Percentiles rank a stretch among this genome's conserved stretches.
These are phyloP conservation scores for Phaeosphaeriaceae sp. DNA, from an alignment of 2,329 filamentous ascomycete genomes.

Conservation along the genomic window DNA sequence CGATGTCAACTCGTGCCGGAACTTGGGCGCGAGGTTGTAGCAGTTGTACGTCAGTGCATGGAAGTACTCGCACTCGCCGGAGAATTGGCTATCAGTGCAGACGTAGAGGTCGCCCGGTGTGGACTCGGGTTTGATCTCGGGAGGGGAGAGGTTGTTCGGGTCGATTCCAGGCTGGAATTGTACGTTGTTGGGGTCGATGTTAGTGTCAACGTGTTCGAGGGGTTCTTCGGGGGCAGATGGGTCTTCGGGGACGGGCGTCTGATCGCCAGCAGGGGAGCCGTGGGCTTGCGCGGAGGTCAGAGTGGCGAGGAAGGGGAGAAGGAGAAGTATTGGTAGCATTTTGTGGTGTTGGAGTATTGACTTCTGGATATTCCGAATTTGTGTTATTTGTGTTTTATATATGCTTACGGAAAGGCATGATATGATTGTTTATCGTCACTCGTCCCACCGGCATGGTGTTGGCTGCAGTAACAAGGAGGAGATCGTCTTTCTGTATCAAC, in stretches of 20 bases:
- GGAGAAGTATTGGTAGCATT: not conserved
- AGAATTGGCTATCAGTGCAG: slow-evolving; percentile 5
- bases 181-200: not conserved
- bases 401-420: not conserved
- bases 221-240: too few species aligned
- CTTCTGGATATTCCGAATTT: not conserved
- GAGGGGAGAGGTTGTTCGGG: not conserved
- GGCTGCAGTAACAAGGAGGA: not conserved
- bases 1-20: not conserved
- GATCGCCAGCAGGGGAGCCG: not conserved
- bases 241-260: not conserved
- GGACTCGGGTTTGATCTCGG: not conserved
- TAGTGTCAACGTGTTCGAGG: not conserved
- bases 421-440: not conserved
- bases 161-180: not conserved
- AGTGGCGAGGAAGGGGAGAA: not conserved
- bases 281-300: not conserved
- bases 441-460: not conserved
- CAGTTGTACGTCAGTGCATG: not conserved
- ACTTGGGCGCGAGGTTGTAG: slow-evolving; percentile 1
- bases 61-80: slow-evolving; percentile 5
- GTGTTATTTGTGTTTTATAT: not conserved
- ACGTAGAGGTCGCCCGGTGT: slow-evolving; percentile 8
- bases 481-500: not conserved
- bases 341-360: not conserved